Evolutionary conservation across 345 rosid genomes (phyloP).

Genomic region (Citrus unshiu): DNA sequence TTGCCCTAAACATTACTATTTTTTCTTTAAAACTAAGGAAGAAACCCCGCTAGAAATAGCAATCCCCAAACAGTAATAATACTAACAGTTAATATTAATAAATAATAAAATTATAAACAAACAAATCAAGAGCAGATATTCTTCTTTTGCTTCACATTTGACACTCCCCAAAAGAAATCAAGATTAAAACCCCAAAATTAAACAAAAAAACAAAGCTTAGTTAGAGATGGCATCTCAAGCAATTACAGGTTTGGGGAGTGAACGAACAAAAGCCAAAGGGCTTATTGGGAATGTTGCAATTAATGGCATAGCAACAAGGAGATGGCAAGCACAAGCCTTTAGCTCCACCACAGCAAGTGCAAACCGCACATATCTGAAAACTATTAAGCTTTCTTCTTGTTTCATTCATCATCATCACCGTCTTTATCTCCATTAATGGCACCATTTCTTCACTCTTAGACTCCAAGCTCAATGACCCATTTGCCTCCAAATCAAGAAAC

Average conservation of each 20-base stretch:
- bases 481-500: conserved; percentile 40
- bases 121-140: conserved; percentile 52
- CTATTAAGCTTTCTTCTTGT: conserved; percentile 79
- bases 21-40: conserved; percentile 26
- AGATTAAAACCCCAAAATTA: conserved; percentile 13
- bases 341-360: conserved; percentile 96
- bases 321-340: conserved; percentile 76
- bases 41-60: conserved; percentile 33
- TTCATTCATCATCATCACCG: conserved; percentile 62
- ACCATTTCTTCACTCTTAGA: conserved; percentile 37
- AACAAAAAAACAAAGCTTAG: conserved; percentile 14
- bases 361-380: conserved; percentile 85
- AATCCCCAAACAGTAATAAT: conserved; percentile 20
- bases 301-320: conserved; percentile 95
- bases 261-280: conserved; percentile 97
- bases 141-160: conserved; percentile 41
- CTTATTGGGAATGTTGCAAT: conserved; percentile 94
- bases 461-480: conserved; percentile 32
- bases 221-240: conserved; percentile 86
- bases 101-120: conserved; percentile 42
- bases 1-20: conserved; percentile 22
- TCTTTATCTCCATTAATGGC: conserved; percentile 54
- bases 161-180: conserved; percentile 34
- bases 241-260: conserved; percentile 95
- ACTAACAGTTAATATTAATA: neutral